Base-by-base conservation (phyloP, 2,329 filamentous ascomycete species). In the Fusarium coicis region DNA sequence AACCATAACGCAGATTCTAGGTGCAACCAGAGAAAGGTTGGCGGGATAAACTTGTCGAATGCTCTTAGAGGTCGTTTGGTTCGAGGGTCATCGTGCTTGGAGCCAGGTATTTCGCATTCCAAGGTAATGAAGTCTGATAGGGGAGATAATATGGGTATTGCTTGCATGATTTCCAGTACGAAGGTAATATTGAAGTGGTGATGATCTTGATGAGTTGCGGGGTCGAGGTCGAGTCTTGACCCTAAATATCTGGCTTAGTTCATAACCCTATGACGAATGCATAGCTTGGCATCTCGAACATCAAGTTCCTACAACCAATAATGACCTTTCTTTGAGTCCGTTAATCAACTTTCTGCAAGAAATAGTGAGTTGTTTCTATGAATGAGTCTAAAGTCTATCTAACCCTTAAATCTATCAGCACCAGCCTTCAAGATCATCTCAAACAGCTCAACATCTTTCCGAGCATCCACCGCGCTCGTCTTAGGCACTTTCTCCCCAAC, bases 381-480 rank as follows among this genome's bases (percentile, higher is more conserved):
- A n/a, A n/a, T n/a, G n/a, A n/a, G n/a, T n/a, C n/a, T n/a, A n/a
- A n/a, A n/a, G n/a, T n/a, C n/a, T n/a, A n/a, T n/a, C n/a, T n/a
- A n/a, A n/a, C n/a, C n/a, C 15, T 9, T 58, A 9, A 50, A 58
- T 5, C 42, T 37, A 21, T 37, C 42, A 19, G 42, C 42, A 3
- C 32, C 55, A 15, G 55, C 55, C 21, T 11, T 21, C 21, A 58
- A 23, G 16, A 58, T 58, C 65, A 73, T 73, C 5, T 6, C 16
- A 26, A 75, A 81, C 3, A 82, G 52, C 42, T 80, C 77, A 11
- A 82, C 54, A 21, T 82, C 81, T 5, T 80, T 61, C 39, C 73
- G 65, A 5, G 79, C 77, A 59, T 82, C 81, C 10, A 44, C 52
- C 4, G 74, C 73, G 2, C 68, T 77, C 4, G 80, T 81, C 61